A percentile compares a stretch with the other conserved stretches of the same genome.
These are phyloP conservation scores for Mucor saturninus DNA, from an alignment of 371 early-diverging fungal genomes.

Conservation along the genomic window DNA sequence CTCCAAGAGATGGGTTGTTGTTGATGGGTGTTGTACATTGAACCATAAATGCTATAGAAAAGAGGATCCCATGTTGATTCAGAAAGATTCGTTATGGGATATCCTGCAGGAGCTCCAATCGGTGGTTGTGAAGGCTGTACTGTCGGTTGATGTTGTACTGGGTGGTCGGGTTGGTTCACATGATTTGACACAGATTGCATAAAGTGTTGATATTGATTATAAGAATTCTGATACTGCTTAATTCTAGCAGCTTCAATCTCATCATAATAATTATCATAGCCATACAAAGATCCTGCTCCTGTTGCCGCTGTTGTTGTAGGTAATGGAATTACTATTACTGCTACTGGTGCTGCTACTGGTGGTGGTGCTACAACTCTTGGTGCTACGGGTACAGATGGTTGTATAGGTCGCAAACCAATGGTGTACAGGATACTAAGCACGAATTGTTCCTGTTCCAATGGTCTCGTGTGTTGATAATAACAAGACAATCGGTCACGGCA, in stretches of 20 bases:
- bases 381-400: no score
- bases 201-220: constrained; percentile 21
- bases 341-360: no score
- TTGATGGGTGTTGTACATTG: constrained; percentile 17
- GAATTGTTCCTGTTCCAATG: constrained; percentile 24
- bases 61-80: constrained; percentile 37
- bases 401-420: constrained; percentile 26
- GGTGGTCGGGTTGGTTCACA: no score
- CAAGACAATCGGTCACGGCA: constrained; percentile 27
- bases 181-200: no score
- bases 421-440: constrained; percentile 26
- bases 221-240: constrained; percentile 22
- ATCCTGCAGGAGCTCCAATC: constrained; percentile 21
- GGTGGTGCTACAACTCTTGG: no score
- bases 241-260: constrained; percentile 12
- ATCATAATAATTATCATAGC: constrained; percentile 1
- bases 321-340: no score
- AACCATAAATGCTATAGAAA: constrained; percentile 26
- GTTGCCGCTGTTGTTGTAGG: no score
- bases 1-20: constrained; percentile 28
- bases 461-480: constrained; percentile 22
- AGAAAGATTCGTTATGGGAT: constrained; percentile 28
- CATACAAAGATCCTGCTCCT: no score
- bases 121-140: background rate
- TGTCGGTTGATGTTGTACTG: no score